phyloP scores from a whole-genome alignment of 2,329 filamentous ascomycete genomes.

The Talaromyces sp. region DNA sequence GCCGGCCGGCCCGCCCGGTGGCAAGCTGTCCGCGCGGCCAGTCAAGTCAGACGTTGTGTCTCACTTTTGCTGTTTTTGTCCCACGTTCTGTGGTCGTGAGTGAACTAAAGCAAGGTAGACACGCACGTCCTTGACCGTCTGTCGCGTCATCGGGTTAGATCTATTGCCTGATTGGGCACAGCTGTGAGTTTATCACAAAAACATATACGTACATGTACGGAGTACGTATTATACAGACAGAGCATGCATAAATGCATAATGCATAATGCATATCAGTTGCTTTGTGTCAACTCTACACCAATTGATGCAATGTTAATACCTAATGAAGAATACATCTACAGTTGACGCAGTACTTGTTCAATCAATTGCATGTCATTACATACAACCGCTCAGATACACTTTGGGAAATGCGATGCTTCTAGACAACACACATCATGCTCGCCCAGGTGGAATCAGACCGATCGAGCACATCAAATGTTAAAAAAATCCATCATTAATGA shows the following conservation, averaged over 20 bases:
- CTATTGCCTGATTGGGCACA: background rate
- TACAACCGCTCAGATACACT: conserved; percentile 31
- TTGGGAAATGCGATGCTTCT: conserved; percentile 24
- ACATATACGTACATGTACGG: too few relatives aligned
- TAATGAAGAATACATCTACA: too few relatives aligned
- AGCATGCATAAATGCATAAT: too few relatives aligned
- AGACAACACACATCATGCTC: conserved; percentile 26
- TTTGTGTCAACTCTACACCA: too few relatives aligned
- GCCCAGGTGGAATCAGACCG: conserved; percentile 18
- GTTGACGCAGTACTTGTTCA: background rate
- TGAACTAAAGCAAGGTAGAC: too few relatives aligned
- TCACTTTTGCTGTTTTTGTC: background rate
- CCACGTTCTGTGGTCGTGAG: too few relatives aligned
- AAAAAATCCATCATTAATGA: conserved; percentile 23
- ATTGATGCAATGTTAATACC: too few relatives aligned
- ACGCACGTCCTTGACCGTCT: too few relatives aligned
- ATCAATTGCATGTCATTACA: conserved; percentile 27
- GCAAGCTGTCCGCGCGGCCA: background rate
- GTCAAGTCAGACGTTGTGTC: background rate
- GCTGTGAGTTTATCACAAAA: background rate
- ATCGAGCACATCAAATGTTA: conserved; percentile 16
- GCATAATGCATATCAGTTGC: too few relatives aligned
- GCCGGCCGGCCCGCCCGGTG: background rate
- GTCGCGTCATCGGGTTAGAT: background rate
- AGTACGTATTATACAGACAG: too few relatives aligned